Evolutionary conservation across 257 asterid species (phyloP).

Genomic region (Jacaranda mimosifolia): DNA sequence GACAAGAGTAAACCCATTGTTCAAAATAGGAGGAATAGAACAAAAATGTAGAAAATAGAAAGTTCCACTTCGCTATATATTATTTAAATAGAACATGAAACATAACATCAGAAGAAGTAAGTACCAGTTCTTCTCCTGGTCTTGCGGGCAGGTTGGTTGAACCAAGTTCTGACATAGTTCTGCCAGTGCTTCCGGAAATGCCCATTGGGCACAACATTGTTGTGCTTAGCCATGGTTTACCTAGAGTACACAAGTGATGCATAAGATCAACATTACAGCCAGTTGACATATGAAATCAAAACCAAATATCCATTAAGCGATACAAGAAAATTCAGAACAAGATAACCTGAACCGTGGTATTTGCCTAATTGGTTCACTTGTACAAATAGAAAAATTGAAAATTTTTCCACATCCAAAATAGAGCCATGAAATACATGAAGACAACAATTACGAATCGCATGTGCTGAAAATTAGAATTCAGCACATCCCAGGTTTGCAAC

Average conservation of each 20-base stretch:
- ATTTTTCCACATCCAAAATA: not conserved
- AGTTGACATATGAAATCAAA: not conserved
- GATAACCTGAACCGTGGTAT: not conserved
- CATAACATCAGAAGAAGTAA: not conserved
- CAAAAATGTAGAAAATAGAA: not conserved
- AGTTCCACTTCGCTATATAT: not conserved
- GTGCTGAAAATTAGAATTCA: not conserved
- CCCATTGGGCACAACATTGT: conserved; percentile 78
- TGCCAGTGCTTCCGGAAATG: conserved; percentile 92
- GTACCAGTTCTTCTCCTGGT: conserved; percentile 75
- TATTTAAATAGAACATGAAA: too few species aligned
- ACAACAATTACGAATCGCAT: too few species aligned
- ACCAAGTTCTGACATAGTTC: conserved; percentile 80
- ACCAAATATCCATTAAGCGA: too few species aligned
- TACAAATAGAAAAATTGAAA: not conserved
- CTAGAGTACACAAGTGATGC: conserved; percentile 35
- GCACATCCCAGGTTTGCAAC: not conserved
- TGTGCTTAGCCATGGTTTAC: conserved; percentile 76
- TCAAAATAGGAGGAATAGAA: not conserved
- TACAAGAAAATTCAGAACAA: not conserved
- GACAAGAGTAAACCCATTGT: not conserved
- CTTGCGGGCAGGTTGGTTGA: conserved; percentile 87
- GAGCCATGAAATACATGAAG: not conserved
- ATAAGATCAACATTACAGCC: not conserved
- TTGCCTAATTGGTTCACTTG: not conserved